Percentiles rank a stretch among this genome's conserved stretches.
These are phyloP conservation scores for Graphilbum sp. DNA, from an alignment of 2,329 filamentous ascomycete genomes.

Conservation along the genomic window DNA sequence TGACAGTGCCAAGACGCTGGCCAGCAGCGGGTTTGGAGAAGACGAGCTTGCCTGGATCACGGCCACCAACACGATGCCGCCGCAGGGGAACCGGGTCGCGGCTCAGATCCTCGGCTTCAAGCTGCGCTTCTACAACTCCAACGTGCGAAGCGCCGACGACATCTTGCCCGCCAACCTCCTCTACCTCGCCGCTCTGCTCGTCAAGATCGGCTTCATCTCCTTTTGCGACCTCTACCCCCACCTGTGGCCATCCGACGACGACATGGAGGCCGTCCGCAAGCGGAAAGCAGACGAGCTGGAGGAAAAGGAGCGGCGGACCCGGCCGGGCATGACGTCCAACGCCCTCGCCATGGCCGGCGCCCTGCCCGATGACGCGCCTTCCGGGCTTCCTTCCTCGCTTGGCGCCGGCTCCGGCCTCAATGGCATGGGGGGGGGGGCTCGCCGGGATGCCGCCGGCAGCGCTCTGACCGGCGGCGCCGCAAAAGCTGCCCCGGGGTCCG, in stretches of 20 bases:
- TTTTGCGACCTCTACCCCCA: slow-evolving; percentile 83
- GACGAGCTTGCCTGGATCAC: slow-evolving; percentile 60
- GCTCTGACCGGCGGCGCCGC: slow-evolving; percentile 24
- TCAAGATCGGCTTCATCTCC: slow-evolving; percentile 96
- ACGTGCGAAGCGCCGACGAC: slow-evolving; percentile 55
- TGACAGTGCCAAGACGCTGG: slow-evolving; percentile 20
- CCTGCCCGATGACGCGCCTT: slow-evolving; percentile 61
- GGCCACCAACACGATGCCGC: slow-evolving; percentile 65
- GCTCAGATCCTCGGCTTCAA: slow-evolving; percentile 96
- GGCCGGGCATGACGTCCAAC: slow-evolving; percentile 60
- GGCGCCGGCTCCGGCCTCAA: neutral
- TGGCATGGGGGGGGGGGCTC: slow-evolving; percentile 29
- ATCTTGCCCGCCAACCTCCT: slow-evolving; percentile 81
- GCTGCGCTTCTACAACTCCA: slow-evolving; percentile 80
- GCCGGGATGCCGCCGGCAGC: slow-evolving; percentile 19
- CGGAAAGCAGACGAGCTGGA: slow-evolving; percentile 60
- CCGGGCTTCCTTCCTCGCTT: neutral
- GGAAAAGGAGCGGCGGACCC: slow-evolving; percentile 56
- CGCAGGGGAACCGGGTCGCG: slow-evolving; percentile 74
- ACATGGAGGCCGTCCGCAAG: slow-evolving; percentile 60
- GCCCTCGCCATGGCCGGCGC: slow-evolving; percentile 77
- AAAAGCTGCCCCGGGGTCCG: slow-evolving; percentile 50
- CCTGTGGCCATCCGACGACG: slow-evolving; percentile 68
- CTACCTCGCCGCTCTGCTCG: slow-evolving; percentile 76
- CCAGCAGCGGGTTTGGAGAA: slow-evolving; percentile 22